These are phyloP conservation scores for Sordariomycetes sp. DNA, from an alignment of 2,329 filamentous ascomycete species.

Conservation along the genomic window DNA sequence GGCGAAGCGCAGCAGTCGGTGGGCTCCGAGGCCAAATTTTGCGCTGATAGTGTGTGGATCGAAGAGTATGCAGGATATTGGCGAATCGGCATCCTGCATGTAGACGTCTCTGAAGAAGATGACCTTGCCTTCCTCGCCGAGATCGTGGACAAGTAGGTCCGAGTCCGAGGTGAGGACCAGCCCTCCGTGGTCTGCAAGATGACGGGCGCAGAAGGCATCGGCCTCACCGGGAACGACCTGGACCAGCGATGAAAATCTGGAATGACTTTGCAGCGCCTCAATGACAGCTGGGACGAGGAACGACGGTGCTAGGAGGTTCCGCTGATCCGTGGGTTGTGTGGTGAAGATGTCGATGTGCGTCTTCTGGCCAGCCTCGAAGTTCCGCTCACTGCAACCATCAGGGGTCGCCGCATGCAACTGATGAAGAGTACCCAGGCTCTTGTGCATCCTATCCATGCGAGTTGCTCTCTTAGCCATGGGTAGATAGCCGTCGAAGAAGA, in stretches of 20 bases:
- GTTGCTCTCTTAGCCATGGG: conserved; percentile 56
- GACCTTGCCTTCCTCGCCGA: conserved; percentile 57
- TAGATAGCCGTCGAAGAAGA: conserved; percentile 82
- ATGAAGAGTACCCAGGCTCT: conserved; percentile 43
- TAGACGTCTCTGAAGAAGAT: conserved; percentile 61
- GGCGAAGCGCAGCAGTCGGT: neutral
- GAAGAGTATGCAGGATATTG: conserved; percentile 1
- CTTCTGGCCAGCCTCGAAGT: conserved; percentile 2
- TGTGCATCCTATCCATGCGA: conserved; percentile 51
- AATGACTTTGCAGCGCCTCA: conserved; percentile 50
- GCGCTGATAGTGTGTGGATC: conserved; percentile 21
- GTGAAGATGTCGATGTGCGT: conserved; percentile 14
- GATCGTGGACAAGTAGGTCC: conserved; percentile 68
- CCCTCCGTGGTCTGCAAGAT: conserved; percentile 44
- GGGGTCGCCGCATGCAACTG: conserved; percentile 1
- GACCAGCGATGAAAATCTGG: conserved; percentile 30
- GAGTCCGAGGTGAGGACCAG: conserved; percentile 75
- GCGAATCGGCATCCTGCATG: conserved; percentile 10
- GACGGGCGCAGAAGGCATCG: conserved; percentile 67
- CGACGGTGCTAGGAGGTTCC: conserved; percentile 39
- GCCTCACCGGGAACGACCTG: conserved; percentile 75
- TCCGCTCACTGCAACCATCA: neutral
- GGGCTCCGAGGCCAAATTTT: conserved; percentile 27
- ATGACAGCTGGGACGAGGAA: conserved; percentile 74
- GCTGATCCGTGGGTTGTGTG: conserved; percentile 13